Evolutionary conservation across 495 filamentous ascomycete species (phyloP).

Genomic region (Penicillium odoratum): DNA sequence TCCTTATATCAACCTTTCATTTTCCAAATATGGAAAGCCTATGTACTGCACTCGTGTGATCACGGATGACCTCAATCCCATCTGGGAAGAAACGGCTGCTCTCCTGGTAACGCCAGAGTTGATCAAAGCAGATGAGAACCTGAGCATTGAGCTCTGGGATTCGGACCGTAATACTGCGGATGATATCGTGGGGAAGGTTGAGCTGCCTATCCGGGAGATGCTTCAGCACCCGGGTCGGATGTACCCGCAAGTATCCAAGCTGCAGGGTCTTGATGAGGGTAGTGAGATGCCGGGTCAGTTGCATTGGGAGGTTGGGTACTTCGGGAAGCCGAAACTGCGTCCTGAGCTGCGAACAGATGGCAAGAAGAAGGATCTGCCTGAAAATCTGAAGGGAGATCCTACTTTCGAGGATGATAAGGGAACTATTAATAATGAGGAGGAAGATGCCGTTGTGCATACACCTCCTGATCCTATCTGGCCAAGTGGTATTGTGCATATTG

Average conservation of each 20-base stretch:
- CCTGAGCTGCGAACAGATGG: conserved; percentile 82
- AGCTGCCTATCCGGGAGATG: conserved; percentile 90
- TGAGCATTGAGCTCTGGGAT: conserved; percentile 95
- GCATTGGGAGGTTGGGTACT: conserved; percentile 95
- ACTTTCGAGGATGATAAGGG: conserved; percentile 90
- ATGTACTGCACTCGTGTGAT: conserved; percentile 98
- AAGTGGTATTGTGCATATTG: conserved; percentile 76
- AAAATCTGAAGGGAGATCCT: conserved; percentile 66
- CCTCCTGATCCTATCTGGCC: conserved; percentile 95
- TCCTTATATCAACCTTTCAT: conserved; percentile 77
- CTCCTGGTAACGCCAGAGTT: conserved; percentile 81
- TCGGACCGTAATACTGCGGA: conserved; percentile 85
- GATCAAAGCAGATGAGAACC: conserved; percentile 89
- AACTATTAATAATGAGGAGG: conserved; percentile 66
- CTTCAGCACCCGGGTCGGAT: conserved; percentile 90
- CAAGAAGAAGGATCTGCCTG: conserved; percentile 73
- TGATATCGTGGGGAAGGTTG: conserved; percentile 91
- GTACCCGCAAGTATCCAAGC: conserved; percentile 86
- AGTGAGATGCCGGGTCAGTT: conserved; percentile 90
- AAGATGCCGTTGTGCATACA: conserved; percentile 84
- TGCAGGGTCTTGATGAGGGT: conserved; percentile 75
- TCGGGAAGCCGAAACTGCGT: conserved; percentile 83
- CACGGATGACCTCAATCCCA: conserved; percentile 88
- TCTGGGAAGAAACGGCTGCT: conserved; percentile 90
- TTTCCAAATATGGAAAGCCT: conserved; percentile 91